A percentile compares a stretch with the other conserved stretches of the same genome.
These are phyloP conservation scores for Prunus mongolica DNA, from an alignment of 306 rosid species.

Conservation along the genomic window DNA sequence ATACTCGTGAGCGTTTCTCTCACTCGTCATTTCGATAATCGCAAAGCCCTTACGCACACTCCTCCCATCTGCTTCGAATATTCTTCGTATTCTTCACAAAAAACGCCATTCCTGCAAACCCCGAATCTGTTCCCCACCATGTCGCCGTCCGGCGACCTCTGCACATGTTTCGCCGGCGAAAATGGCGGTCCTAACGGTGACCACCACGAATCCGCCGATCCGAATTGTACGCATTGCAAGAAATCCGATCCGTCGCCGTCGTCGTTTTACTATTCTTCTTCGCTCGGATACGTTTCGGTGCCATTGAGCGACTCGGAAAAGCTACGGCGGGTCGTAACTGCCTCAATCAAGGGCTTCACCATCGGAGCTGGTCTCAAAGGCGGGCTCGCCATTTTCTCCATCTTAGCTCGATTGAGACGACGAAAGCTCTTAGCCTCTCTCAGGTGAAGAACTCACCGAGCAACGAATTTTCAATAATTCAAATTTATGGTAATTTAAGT, in stretches of 20 bases:
- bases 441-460: conserved; percentile 22
- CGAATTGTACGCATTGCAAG: conserved; percentile 32
- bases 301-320: conserved; percentile 51
- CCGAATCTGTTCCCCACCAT: conserved; percentile 30
- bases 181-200: conserved; percentile 22
- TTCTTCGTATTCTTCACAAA: not conserved
- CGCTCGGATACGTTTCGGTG: conserved; percentile 22
- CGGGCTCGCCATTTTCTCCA: conserved; percentile 88
- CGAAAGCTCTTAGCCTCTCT: conserved; percentile 56
- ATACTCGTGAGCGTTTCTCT: conserved; percentile 1
- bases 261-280: conserved; percentile 26
- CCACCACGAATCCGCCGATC: conserved; percentile 16
- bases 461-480: not conserved
- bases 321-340: conserved; percentile 53
- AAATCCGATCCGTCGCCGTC: conserved; percentile 22
- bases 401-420: conserved; percentile 64
- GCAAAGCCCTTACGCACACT: conserved; percentile 11
- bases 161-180: conserved; percentile 20
- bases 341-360: conserved; percentile 84
- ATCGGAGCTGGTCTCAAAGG: conserved; percentile 95
- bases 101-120: not conserved
- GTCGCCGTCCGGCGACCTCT: conserved; percentile 40
- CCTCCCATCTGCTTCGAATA: conserved; percentile 1
- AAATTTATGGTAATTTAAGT: not conserved
- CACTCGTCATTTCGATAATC: not conserved